Percentiles rank a stretch among this genome's conserved stretches.
Evolutionary conservation across 2,329 filamentous ascomycete species (phyloP).

Genomic region (Colletotrichum sp.): DNA sequence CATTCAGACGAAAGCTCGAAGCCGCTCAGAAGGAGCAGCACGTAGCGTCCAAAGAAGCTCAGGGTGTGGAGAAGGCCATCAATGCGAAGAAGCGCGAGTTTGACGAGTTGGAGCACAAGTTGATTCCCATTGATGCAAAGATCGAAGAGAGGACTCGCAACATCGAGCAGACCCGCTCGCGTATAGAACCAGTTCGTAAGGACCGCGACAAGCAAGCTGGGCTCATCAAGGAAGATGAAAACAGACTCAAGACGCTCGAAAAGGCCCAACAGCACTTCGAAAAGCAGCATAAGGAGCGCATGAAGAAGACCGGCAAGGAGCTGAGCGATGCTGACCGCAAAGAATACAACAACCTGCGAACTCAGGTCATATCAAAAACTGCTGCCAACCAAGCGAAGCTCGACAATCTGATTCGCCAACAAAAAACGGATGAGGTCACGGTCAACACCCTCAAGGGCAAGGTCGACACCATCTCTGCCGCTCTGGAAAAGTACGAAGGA

Average conservation of each 20-base stretch:
- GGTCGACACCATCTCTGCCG: constrained; percentile 78
- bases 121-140: constrained; percentile 93
- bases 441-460: constrained; percentile 89
- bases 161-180: constrained; percentile 69
- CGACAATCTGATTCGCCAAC: constrained; percentile 84
- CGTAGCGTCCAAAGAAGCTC: constrained; percentile 75
- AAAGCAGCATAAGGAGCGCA: constrained; percentile 81
- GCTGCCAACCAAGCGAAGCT: constrained; percentile 82
- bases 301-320: constrained; percentile 86
- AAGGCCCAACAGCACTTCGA: constrained; percentile 91
- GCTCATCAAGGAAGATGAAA: constrained; percentile 76
- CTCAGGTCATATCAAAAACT: constrained; percentile 83
- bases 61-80: constrained; percentile 84
- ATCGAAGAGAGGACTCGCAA: constrained; percentile 79
- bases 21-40: constrained; percentile 84
- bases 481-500: constrained; percentile 74
- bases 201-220: constrained; percentile 76
- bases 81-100: constrained; percentile 85
- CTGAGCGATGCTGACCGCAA: constrained; percentile 86
- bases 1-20: constrained; percentile 81
- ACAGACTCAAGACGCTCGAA: constrained; percentile 82
- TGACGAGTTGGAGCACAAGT: constrained; percentile 82
- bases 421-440: constrained; percentile 90
- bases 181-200: constrained; percentile 74
- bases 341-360: constrained; percentile 84